phyloP scores from a whole-genome alignment of 2,329 filamentous ascomycete species.

The Aspergillus pseudonomiae region DNA sequence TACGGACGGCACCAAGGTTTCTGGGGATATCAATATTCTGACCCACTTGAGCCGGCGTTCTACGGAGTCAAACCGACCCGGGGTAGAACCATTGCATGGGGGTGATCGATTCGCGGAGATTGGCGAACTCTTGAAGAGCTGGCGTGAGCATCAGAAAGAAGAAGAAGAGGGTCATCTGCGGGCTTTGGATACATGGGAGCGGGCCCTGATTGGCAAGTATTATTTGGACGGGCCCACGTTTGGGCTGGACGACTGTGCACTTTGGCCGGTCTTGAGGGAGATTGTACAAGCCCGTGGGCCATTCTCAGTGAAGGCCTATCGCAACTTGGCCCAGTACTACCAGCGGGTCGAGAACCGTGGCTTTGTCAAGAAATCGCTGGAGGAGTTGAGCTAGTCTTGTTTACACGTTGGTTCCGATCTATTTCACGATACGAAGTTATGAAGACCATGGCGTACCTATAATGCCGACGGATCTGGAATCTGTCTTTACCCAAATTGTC shows the following conservation, averaged over 20 bases:
- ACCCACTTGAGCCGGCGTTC: constrained; percentile 30
- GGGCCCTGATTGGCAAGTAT: constrained; percentile 29
- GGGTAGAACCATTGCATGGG: constrained; percentile 31
- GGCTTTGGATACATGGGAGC: constrained; percentile 37
- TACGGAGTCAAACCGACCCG: constrained; percentile 27
- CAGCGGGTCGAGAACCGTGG: constrained; percentile 41
- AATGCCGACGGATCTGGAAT: background rate
- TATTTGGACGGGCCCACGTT: constrained; percentile 42
- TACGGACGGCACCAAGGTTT: constrained; percentile 29
- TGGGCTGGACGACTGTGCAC: constrained; percentile 46
- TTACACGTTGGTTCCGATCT: background rate
- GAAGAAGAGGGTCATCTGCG: constrained; percentile 14
- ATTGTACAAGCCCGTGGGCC: constrained; percentile 33
- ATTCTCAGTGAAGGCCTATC: constrained; percentile 31
- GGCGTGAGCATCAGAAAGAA: constrained; percentile 29
- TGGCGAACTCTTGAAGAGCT: constrained; percentile 31
- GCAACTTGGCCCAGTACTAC: constrained; percentile 41
- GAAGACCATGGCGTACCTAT: constrained; percentile 3
- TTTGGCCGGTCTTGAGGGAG: constrained; percentile 48
- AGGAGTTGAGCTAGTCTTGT: constrained; percentile 17
- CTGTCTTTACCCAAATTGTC: background rate
- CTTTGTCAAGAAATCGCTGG: constrained; percentile 38
- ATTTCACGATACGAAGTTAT: constrained; percentile 2
- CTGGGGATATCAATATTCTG: constrained; percentile 38
- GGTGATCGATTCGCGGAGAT: constrained; percentile 33